A percentile compares a stretch with the other conserved stretches of the same genome.
Evolutionary conservation across 208 protist species (phyloP).

Genomic region (Leptomonas pyrrhocoris): DNA sequence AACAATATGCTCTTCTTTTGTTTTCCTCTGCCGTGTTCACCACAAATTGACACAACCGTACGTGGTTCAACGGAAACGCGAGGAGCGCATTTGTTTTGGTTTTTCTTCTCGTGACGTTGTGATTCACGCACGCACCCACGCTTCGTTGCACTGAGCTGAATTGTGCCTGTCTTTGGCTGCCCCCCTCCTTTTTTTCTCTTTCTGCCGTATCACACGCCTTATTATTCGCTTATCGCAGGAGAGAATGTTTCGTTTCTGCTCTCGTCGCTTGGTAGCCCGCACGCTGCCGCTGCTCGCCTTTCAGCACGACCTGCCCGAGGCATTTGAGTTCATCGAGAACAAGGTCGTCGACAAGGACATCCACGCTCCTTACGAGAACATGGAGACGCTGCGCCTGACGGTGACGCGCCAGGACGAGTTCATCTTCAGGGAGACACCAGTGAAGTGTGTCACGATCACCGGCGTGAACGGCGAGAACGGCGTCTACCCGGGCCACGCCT

Average conservation of each 20-base stretch:
- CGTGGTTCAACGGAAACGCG: not conserved
- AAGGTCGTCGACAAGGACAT: constrained; percentile 90
- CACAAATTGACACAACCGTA: not conserved
- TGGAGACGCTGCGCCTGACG: constrained; percentile 84
- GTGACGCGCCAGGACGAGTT: constrained; percentile 92
- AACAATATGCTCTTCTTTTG: not conserved
- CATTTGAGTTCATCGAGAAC: constrained; percentile 85
- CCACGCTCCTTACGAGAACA: constrained; percentile 77
- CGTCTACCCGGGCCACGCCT: constrained; percentile 88
- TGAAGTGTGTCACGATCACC: constrained; percentile 85
- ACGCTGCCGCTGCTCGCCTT: constrained; percentile 59
- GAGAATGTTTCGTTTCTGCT: constrained; percentile 81
- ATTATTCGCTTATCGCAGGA: constrained; percentile 12
- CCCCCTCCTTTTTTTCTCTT: not conserved
- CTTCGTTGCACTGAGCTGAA: too few species aligned
- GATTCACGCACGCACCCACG: not conserved
- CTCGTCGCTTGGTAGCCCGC: constrained; percentile 59
- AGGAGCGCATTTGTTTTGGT: constrained; percentile 22
- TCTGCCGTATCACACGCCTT: constrained; percentile 1
- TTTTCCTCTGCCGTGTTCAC: not conserved
- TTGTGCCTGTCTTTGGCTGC: not conserved
- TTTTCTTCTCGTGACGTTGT: constrained; percentile 5
- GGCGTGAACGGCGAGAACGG: constrained; percentile 84
- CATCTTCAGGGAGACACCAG: constrained; percentile 73
- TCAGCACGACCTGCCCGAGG: constrained; percentile 67